Base-by-base conservation (phyloP, 2,329 filamentous ascomycete species). In the Verruconis gallopava region DNA sequence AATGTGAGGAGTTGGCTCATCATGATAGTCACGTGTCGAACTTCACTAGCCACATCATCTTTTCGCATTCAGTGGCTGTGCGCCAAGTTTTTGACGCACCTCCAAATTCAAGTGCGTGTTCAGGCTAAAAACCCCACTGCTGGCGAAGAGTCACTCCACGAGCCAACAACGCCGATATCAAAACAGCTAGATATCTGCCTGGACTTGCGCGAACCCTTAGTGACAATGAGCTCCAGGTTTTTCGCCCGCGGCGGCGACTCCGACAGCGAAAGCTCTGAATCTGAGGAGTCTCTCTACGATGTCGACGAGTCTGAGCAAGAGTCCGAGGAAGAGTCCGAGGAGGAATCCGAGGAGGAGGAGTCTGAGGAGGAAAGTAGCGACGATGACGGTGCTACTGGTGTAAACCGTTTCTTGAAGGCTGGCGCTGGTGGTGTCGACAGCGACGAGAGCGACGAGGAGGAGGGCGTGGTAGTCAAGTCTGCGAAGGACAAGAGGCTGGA, bases 401-500 rank as follows among this genome's bases (percentile, higher is more conserved):
- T 82, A 50, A 79, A 71, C 56, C 75, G 78, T 58, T 98, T 98
- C 79, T 78, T 96, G 74, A 78, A 71, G 57, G 75, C 79, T 53
- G 79, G 75, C 51, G 68, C 62, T 6, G 40, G 40, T 36, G 28
- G 14, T 9, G 42, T 25, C n/a, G 42, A 44, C 32, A 36, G 37
- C 14, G 83, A 88, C 50, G 79, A 86, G 44, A 77, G 72, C 55
- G 88, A 91, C 50, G 85, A 91, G 50, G 89, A 95, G 50, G 76
- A 77, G 51, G 77, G 80, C 50, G 85, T 81, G 55, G 77, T 91
- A 54, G 83, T 96, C 57, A 95, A 93, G 75, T 95, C 86, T 64
- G 88, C 89, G 56, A 96, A 96, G 68, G 86, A 96, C 71, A 98
- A 98, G 75, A 78, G 91, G 48, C 73, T 85, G 51, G 89, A 95